Base-by-base conservation (phyloP, 257 asterid species). In the Fraxinus americana region DNA sequence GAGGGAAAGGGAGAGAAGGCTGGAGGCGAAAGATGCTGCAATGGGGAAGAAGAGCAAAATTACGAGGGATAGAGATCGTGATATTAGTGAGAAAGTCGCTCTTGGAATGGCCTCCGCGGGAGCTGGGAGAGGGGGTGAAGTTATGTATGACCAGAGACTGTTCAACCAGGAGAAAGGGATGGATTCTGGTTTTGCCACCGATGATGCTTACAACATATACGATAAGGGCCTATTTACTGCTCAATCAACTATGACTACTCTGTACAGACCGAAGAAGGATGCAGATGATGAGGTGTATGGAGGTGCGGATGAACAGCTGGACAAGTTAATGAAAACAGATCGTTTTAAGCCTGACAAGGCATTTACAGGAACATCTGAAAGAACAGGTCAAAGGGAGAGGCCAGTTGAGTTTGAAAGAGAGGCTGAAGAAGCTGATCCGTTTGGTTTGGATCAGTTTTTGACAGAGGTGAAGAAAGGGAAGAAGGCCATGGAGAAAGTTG, bases 151-250 rank as follows among this genome's bases (percentile, higher is more conserved):
- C 54, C 95, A 91, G 81, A 92, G 98, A 84, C 70, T 94, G 85
- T 94, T 94, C 69, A 94, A 94, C 95, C 98, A 91, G 86, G 98
- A 94, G 92, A 94, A 92, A 71, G 98, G 98, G 69, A 94, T 92
- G 98, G 96, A 91, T 79, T 94, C 98, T 73, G 98, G 98, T 69
- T 92, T 94, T 82, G 97, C 90, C 50, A 86, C 85, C 10, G 98
- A 94, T 70, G 97, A 92, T 80, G 81, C 94, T 32, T 95, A 95
- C 79, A 90, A 90, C 81, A 77, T 95, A 34, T 95, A 95, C 14
- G 98, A 93, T 82, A 95, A 95, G 88, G 97, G 96, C 19, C 87
- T 95, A 36, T 93, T 91, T 65, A 89, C 90, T 21, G 83, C 93
- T 41, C 97, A 92, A 79, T 85, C 94, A 57, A 88, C 99, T 19